Conservation (phyloP, 2,329 filamentous ascomycete species). For the Coniochaeta hoffmannii region DNA sequence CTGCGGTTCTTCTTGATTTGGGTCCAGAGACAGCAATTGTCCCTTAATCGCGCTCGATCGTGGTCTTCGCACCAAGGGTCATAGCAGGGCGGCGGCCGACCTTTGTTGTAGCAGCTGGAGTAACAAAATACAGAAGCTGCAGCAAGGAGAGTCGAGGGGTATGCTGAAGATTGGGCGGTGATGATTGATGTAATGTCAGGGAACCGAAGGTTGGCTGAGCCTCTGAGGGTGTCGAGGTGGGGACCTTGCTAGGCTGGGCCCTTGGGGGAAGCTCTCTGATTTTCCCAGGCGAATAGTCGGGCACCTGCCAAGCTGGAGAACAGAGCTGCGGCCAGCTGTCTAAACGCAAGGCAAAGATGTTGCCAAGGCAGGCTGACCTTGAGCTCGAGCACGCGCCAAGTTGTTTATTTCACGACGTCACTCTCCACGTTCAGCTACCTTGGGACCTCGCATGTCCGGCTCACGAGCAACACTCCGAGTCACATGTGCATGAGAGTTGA, state of each 20-base stretch:
- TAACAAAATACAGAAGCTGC: not conserved
- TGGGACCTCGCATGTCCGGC: no score
- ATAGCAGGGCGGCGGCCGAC: constrained; percentile 5
- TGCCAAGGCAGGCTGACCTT: no score
- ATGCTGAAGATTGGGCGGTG: constrained; percentile 3
- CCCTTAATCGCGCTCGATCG: not conserved
- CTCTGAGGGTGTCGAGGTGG: constrained; percentile 1
- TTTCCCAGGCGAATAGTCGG: constrained; percentile 9
- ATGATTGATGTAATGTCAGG: constrained; percentile 10
- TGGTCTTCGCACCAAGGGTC: not conserved
- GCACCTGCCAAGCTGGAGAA: constrained; percentile 3
- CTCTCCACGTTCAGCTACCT: not conserved
- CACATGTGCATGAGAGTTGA: no score
- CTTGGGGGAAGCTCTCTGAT: constrained; percentile 9
- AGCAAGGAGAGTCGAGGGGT: constrained; percentile 7
- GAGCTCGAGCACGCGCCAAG: no score
- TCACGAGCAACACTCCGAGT: no score
- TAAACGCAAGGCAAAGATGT: no score
- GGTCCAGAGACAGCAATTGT: not conserved
- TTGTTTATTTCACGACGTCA: not conserved
- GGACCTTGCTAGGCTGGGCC: not conserved
- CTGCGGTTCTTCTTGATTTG: not conserved
- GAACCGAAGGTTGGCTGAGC: constrained; percentile 4
- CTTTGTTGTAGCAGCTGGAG: not conserved
- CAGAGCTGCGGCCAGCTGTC: not conserved